These are phyloP conservation scores for Sporodiniella umbellata DNA, from an alignment of 371 early-diverging fungal genomes.

Conservation along the genomic window DNA sequence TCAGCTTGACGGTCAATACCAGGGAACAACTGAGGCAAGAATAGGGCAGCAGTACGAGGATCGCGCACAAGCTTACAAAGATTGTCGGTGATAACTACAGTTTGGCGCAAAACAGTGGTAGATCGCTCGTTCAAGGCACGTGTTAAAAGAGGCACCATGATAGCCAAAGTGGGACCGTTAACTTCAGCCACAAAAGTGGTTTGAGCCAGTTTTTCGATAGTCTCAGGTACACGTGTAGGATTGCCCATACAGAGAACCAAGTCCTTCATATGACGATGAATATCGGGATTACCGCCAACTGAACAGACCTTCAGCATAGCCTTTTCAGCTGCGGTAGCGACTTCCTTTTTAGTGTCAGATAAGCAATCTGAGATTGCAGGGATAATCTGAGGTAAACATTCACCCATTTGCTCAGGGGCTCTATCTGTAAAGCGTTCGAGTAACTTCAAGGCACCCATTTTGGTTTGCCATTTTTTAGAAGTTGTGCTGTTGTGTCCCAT, in stretches of 20 bases:
- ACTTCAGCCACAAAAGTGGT: conserved; percentile 83
- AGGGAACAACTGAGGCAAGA: conserved; percentile 67
- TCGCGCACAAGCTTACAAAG: conserved; percentile 63
- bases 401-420: conserved; percentile 66
- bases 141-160: conserved; percentile 68
- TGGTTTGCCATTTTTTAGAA: conserved; percentile 80
- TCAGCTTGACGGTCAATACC: conserved; percentile 62
- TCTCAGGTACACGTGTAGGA: conserved; percentile 63
- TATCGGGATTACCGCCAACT: conserved; percentile 78
- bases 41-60: conserved; percentile 59
- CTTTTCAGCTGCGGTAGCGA: conserved; percentile 38
- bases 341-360: conserved; percentile 72
- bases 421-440: conserved; percentile 51
- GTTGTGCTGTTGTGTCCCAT: conserved; percentile 43
- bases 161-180: conserved; percentile 74
- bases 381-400: conserved; percentile 65
- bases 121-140: conserved; percentile 64
- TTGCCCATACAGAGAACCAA: conserved; percentile 74
- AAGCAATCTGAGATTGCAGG: conserved; percentile 71
- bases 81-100: conserved; percentile 59
- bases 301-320: conserved; percentile 68
- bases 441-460: conserved; percentile 63
- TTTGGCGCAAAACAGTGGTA: conserved; percentile 52
- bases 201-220: conserved; percentile 70
- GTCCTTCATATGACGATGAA: conserved; percentile 63